Evolutionary conservation across 2,329 filamentous ascomycete species (phyloP), one percentile per base, ranked within the genome.

Genomic region (Cladosporium sphaerospermum): DNA sequence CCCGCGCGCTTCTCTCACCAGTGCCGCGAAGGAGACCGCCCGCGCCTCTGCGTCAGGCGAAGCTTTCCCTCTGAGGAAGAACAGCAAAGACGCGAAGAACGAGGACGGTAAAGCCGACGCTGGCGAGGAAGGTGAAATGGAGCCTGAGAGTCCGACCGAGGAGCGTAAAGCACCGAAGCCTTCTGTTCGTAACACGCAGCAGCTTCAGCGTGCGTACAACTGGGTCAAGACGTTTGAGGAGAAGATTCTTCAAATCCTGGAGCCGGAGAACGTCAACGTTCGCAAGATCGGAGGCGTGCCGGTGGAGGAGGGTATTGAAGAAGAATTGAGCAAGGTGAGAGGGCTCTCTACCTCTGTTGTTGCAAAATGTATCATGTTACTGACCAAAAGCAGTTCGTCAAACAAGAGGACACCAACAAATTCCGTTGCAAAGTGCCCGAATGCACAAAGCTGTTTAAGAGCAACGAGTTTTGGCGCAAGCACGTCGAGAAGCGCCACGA

Each of bases 171-270:
- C 63, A 46, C 57, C 63, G 23, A 65, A 62, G 55, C 78, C 83
- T 13, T 79, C 79, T 19, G 83, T 79, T 47, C 96, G 95, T 74
- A 83, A 84, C 4, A 90, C 96, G 64, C 89, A 95, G 68, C 93
- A 97, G 67, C 81, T 97, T 11, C 88, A 95, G 64, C 86, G 91
- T 54, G 93, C 93, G 0, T 97, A 90, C 74, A 99, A 97, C 66
- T 99, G 95, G 93, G 95, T 99, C 56, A 95, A 88, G 75, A 97
- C 93, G 0, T 99, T 96, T 64, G 93, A 99, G 67, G 93, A 99
- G 66, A 99, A 99, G 74, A 80, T 99, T 48, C 77, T 89, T 67
- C 91, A 96, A 68, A 87, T 97, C 44, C 78, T 99, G 11, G 92
- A 97, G 60, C 93, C 93, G 0, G 88, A 93, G 52, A 84, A 85